Percentiles rank a stretch among this genome's conserved stretches.
Conservation (phyloP, 257 asterid genomes). For the Plantago elongata region DNA sequence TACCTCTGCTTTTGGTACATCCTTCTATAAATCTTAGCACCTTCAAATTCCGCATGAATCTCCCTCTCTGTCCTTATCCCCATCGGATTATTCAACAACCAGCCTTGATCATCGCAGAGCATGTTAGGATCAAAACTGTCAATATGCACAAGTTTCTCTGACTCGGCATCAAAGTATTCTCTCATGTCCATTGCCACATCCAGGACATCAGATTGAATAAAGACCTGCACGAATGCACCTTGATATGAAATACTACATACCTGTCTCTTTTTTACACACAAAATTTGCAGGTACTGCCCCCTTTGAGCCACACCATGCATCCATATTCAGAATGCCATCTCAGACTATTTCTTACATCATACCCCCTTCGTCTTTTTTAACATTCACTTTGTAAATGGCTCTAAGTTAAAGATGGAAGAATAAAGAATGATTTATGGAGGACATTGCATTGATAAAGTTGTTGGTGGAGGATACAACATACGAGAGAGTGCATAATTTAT, state of each 20-base stretch:
- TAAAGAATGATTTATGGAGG: not conserved
- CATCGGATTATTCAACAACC: conserved; percentile 83
- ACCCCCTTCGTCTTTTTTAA: too few relatives aligned
- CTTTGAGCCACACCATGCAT: too few relatives aligned
- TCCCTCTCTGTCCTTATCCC: conserved; percentile 88
- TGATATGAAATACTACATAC: not conserved
- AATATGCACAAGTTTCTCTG: conserved; percentile 50
- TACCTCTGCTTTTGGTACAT: conserved; percentile 51
- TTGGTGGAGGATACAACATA: too few relatives aligned
- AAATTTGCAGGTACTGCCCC: not conserved
- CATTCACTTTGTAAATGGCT: too few relatives aligned
- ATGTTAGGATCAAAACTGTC: conserved; percentile 34
- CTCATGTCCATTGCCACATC: conserved; percentile 91
- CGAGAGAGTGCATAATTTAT: too few relatives aligned
- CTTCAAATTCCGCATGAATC: conserved; percentile 83
- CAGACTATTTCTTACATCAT: not conserved
- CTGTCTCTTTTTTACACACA: not conserved
- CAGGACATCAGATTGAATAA: conserved; percentile 77
- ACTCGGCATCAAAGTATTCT: conserved; percentile 52
- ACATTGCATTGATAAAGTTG: too few relatives aligned
- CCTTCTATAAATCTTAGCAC: conserved; percentile 73
- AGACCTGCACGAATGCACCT: conserved; percentile 43
- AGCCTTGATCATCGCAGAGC: conserved; percentile 59
- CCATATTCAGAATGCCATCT: not conserved
- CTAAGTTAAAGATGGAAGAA: not conserved